These are phyloP conservation scores for Phytopythium boreale DNA, from an alignment of 352 stramenopile genomes.

Conservation along the genomic window DNA sequence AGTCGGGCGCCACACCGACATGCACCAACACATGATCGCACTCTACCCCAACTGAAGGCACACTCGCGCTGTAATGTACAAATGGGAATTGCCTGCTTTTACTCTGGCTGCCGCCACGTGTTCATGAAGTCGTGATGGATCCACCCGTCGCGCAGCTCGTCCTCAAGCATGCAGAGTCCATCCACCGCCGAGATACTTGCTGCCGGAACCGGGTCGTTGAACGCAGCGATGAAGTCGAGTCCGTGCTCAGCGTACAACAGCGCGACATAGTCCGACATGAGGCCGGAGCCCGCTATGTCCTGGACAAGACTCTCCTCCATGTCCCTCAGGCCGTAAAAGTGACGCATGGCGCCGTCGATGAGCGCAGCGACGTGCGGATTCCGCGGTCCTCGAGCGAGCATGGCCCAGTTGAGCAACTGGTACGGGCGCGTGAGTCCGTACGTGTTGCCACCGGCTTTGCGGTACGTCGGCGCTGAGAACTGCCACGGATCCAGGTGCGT, in stretches of 20 bases:
- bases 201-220: neutral
- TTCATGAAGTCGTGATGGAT: conserved; percentile 1
- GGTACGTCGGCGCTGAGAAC: conserved; percentile 10
- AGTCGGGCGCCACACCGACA: conserved; percentile 28
- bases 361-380: conserved; percentile 14
- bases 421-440: conserved; percentile 13
- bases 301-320: conserved; percentile 14
- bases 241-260: conserved; percentile 11
- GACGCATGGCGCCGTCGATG: conserved; percentile 11
- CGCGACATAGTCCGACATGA: conserved; percentile 18
- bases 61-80: conserved; percentile 31
- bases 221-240: neutral
- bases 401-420: conserved; percentile 21
- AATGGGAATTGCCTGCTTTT: conserved; percentile 33
- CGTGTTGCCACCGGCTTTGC: neutral
- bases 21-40: conserved; percentile 4
- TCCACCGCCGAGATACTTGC: neutral
- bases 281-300: conserved; percentile 13
- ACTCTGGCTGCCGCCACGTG: neutral
- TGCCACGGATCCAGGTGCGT: neutral
- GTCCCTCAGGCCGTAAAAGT: conserved; percentile 16
- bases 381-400: conserved; percentile 7
- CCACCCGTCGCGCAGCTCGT: conserved; percentile 1
- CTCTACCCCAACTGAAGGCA: neutral
- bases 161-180: conserved; percentile 8